These are phyloP conservation scores for Schizosaccharomyces japonicus DNA, from an alignment of 805 yeast species.

Conservation along the genomic window DNA sequence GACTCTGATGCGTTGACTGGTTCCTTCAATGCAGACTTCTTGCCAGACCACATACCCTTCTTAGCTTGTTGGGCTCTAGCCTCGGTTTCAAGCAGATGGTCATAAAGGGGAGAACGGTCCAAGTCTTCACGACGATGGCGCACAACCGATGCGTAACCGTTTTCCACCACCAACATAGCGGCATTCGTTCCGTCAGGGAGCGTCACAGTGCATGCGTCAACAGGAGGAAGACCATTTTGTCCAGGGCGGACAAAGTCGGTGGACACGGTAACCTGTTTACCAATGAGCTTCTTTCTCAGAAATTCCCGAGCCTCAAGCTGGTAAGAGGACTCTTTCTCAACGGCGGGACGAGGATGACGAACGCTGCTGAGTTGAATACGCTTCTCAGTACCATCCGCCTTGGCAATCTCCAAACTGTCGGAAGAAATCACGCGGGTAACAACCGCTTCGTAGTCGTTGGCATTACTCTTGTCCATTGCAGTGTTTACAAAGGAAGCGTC, in stretches of 20 bases:
- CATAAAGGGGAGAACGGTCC: conserved; percentile 58
- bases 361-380: conserved; percentile 57
- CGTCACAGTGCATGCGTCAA: conserved; percentile 38
- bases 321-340: conserved; percentile 30
- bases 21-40: conserved; percentile 28
- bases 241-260: conserved; percentile 44
- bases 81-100: conserved; percentile 47
- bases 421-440: conserved; percentile 41
- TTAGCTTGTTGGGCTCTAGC: conserved; percentile 30
- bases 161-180: conserved; percentile 32
- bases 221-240: conserved; percentile 36
- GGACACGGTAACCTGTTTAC: conserved; percentile 37
- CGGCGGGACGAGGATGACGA: conserved; percentile 48
- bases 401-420: conserved; percentile 37
- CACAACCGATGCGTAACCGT: conserved; percentile 56
- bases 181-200: conserved; percentile 30
- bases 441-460: conserved; percentile 27
- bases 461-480: conserved; percentile 12
- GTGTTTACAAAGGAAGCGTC: conserved; percentile 14
- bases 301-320: conserved; percentile 50
- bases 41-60: conserved; percentile 37
- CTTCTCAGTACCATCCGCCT: conserved; percentile 20
- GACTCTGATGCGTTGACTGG: conserved; percentile 62
- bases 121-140: conserved; percentile 47
- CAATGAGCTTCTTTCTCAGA: conserved; percentile 42